Evolutionary conservation across 2,329 filamentous ascomycete genomes (phyloP).

Genomic region (Diaporthe citri): DNA sequence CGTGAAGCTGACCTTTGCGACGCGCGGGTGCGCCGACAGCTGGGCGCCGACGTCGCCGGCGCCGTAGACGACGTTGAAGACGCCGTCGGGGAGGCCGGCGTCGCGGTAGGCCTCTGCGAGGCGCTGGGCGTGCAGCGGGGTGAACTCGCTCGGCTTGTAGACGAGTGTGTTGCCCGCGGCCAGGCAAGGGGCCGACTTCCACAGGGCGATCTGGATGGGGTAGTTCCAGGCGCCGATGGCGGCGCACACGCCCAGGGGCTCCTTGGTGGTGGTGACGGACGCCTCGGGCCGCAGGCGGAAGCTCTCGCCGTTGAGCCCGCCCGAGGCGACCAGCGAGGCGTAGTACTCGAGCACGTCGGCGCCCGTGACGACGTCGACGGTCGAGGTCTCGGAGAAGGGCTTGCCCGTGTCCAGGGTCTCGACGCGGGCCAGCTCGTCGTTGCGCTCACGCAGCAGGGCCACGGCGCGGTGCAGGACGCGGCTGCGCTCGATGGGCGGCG

Average conservation of each 20-base stretch:
- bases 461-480: slow-evolving; percentile 84
- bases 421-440: slow-evolving; percentile 82
- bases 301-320: slow-evolving; percentile 84
- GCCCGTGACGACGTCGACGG: slow-evolving; percentile 85
- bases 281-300: slow-evolving; percentile 80
- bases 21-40: slow-evolving; percentile 76
- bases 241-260: slow-evolving; percentile 84
- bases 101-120: slow-evolving; percentile 83
- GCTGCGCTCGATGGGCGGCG: slow-evolving; percentile 79
- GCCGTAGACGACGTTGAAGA: slow-evolving; percentile 90
- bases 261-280: slow-evolving; percentile 86
- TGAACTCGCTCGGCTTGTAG: slow-evolving; percentile 91
- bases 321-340: slow-evolving; percentile 81
- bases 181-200: slow-evolving; percentile 89
- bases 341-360: slow-evolving; percentile 91
- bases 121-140: slow-evolving; percentile 82
- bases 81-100: slow-evolving; percentile 83
- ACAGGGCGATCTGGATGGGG: slow-evolving; percentile 89
- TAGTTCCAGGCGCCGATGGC: slow-evolving; percentile 95
- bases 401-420: slow-evolving; percentile 92
- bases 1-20: slow-evolving; percentile 91
- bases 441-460: slow-evolving; percentile 77
- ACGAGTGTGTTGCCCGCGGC: slow-evolving; percentile 92
- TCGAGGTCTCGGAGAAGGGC: slow-evolving; percentile 85
- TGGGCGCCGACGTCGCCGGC: slow-evolving; percentile 82